A percentile compares a stretch with the other conserved stretches of the same genome.
Evolutionary conservation across 345 rosid species (phyloP).

Genomic region (Rhizophora mangle): DNA sequence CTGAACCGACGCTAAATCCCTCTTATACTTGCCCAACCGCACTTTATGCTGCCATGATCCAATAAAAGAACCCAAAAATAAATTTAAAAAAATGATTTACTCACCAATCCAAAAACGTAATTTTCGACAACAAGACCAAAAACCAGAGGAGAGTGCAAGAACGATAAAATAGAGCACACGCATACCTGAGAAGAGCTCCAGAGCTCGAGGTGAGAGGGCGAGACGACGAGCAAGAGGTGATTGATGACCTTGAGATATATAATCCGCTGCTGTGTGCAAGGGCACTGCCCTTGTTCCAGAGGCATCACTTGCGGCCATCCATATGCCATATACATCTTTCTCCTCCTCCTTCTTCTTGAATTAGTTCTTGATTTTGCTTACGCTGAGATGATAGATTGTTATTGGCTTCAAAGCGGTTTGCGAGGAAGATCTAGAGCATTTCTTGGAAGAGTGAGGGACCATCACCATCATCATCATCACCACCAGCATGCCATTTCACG

Average conservation of each 20-base stretch:
- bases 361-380: background rate
- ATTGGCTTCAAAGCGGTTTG: conserved; percentile 9
- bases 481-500: background rate
- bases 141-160: background rate
- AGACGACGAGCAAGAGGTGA: conserved; percentile 62
- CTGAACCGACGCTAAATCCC: conserved; percentile 66
- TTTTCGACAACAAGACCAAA: too few relatives aligned
- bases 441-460: background rate
- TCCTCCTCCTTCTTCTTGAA: background rate
- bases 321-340: conserved; percentile 89
- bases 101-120: conserved; percentile 12
- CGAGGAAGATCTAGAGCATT: conserved; percentile 25
- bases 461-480: too few relatives aligned
- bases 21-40: conserved; percentile 81
- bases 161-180: conserved; percentile 6
- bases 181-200: conserved; percentile 73
- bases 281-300: conserved; percentile 55
- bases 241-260: conserved; percentile 67
- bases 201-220: conserved; percentile 85
- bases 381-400: background rate
- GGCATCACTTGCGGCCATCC: conserved; percentile 99
- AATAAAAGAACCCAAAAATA: too few relatives aligned
- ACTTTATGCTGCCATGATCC: conserved; percentile 60
- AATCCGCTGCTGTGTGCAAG: conserved; percentile 59
- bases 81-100: background rate